Evolutionary conservation across 345 rosid genomes (phyloP), one percentile per base, ranked within the genome.

Genomic region (Heritiera littoralis): DNA sequence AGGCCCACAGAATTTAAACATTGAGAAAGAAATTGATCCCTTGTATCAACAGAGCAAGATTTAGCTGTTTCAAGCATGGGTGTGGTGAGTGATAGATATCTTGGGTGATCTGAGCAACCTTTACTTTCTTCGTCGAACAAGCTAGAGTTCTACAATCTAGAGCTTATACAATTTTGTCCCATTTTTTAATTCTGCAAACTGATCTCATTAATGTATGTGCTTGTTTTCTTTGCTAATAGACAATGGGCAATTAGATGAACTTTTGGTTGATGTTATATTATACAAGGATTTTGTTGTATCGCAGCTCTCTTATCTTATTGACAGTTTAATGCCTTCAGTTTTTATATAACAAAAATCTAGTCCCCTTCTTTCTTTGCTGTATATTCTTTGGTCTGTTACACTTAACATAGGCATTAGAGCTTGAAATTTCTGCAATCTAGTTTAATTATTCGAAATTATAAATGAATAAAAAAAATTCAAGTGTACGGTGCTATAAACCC

Each of bases 1-100:
- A 70, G 88, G 84, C 2, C 86, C 90, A 18, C 72, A 4, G 65
- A 77, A 28, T 46, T 75, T 40, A 8, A 80, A 78, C 40, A 56
- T 14, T 17, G 85, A 78, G 79, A 75, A 77, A 45, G 63, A 73
- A 23, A 51, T 52, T 41, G 82, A 83, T 41, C 55, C 61, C 23
- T 2, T 51, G 51, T 49, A 65, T 76, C 79, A 76, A 38, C 49
- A 66, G 79, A 76, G 61, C 49, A 76, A 65, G 30, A 65, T 65
- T 17, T 77, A 77, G 72, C 49, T 49, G 46, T 52, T 30, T 9
- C 79, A 51, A 38, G 49, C 63, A 51, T 77, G 6, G n/a, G 41
- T 32, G 32, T 49, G 60, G 60, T n/a, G 51, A 48, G 71, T 45
- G 20, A 41, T 51, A 48, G 40, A 74, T 35, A 71, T 48, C 15